These are phyloP conservation scores for Beauveria pseudobassiana DNA, from an alignment of 2,329 filamentous ascomycete species.

Conservation along the genomic window DNA sequence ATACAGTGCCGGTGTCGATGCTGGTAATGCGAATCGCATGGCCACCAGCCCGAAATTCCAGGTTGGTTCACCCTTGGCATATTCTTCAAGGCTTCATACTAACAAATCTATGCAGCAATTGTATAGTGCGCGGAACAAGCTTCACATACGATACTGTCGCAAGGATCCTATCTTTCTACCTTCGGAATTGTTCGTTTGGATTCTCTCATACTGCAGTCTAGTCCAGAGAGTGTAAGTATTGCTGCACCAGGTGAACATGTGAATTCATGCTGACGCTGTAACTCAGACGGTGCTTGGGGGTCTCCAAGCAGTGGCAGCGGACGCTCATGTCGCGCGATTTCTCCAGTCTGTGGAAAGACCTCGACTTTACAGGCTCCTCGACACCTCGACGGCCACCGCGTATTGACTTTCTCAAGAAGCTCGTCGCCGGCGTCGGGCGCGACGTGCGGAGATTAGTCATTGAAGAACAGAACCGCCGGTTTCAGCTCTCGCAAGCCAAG, in stretches of 20 bases:
- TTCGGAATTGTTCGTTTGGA: slow-evolving; percentile 27
- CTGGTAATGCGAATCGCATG: slow-evolving; percentile 21
- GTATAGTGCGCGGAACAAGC: slow-evolving; percentile 24
- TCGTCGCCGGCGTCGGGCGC: slow-evolving; percentile 25
- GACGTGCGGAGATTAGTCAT: slow-evolving; percentile 24
- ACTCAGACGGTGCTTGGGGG: slow-evolving; percentile 20
- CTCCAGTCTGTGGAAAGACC: slow-evolving; percentile 24
- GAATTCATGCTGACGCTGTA: neutral
- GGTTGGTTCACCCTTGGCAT: slow-evolving; percentile 17
- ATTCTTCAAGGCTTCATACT: neutral
- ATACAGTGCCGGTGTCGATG: slow-evolving; percentile 32
- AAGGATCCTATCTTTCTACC: slow-evolving; percentile 30
- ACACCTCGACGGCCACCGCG: slow-evolving; percentile 18
- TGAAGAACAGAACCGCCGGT: slow-evolving; percentile 16
- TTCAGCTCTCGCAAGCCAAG: slow-evolving; percentile 24
- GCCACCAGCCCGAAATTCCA: slow-evolving; percentile 25
- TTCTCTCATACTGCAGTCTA: slow-evolving; percentile 29
- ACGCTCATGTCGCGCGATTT: slow-evolving; percentile 23
- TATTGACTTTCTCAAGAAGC: slow-evolving; percentile 19
- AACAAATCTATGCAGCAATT: slow-evolving; percentile 23
- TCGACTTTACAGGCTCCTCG: slow-evolving; percentile 21
- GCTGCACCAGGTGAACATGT: no score
- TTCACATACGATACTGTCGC: slow-evolving; percentile 26
- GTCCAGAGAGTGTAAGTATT: slow-evolving; percentile 21
- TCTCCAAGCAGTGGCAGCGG: slow-evolving; percentile 26